Base-by-base conservation (phyloP, 2,329 filamentous ascomycete species). In the Monilinia fructigena region DNA sequence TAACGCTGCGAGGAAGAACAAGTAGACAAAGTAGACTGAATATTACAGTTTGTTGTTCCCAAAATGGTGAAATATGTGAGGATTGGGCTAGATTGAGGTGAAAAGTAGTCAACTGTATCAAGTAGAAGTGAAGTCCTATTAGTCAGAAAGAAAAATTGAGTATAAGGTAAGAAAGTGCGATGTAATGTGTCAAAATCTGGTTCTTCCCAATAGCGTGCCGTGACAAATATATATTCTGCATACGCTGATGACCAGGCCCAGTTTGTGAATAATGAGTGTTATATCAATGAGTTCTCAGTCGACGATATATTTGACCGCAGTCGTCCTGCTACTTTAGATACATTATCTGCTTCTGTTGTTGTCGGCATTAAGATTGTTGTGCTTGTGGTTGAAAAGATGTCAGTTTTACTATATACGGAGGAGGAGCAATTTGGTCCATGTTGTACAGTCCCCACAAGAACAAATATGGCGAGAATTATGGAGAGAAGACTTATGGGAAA, bases 321-420 rank as follows among this genome's bases (percentile, higher is more conserved):
- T 55, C 61, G 55, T n/a, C 42, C 65, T 61, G 54, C 50, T 47
- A 65, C 66, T 26, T 77, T 75, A n/a, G 79, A 78, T 47, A 71
- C 74, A 70, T 78, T 75, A 66, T 80, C 78, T 61, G 77, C 74
- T 64, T 71, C 70, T 55, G 72, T 74, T 70, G 70, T 70, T 64
- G 70, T 58, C 26, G 71, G 71, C 35, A 71, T 72, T 3, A 65
- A 56, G 23, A 28, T 42, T 16, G 42, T 65, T 18, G 53, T 65
- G 62, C 77, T 77, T 4, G 81, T 76, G 60, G 73, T 78, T 18
- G 82, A 85, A 76, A 81, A 84, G 48, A 84, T 80, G 73, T 86
- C 84, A 20, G 82, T 85, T 74, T 85, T 84, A 50, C 81, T 81
- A 71, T 87, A 87, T 7, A 23, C 23, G 85, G 85, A 5, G 84